Conservation (phyloP, 768 basidiomycete species). For the Hysterangium stoloniferum region DNA sequence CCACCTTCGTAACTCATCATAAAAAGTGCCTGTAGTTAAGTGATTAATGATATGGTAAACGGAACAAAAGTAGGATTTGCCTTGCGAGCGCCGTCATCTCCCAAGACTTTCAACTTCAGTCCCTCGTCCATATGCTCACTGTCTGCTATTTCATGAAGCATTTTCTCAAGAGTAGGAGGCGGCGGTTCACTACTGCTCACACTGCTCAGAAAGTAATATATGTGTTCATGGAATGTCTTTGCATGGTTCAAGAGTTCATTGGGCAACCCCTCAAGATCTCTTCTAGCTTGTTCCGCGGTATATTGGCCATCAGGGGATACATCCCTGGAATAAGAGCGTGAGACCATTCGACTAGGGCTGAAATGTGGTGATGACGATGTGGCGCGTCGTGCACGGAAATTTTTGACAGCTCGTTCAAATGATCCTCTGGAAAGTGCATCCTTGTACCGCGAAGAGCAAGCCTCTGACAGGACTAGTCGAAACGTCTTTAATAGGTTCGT, state of each 20-base stretch:
- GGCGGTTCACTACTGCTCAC: slow-evolving; percentile 12
- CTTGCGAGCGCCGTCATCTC: slow-evolving; percentile 35
- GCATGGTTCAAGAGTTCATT: slow-evolving; percentile 30
- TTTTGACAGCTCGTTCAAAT: slow-evolving; percentile 39
- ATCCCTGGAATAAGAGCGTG: not conserved
- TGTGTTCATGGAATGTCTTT: slow-evolving; percentile 32
- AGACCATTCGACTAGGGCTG: not conserved
- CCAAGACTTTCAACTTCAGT: slow-evolving; percentile 34
- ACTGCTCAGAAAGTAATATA: slow-evolving; percentile 26
- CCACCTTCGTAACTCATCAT: slow-evolving; percentile 40
- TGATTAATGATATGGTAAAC: not conserved
- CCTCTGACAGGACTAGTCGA: slow-evolving; percentile 52
- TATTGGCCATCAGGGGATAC: slow-evolving; percentile 4
- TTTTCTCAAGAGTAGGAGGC: slow-evolving; percentile 20
- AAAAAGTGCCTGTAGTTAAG: slow-evolving; percentile 30
- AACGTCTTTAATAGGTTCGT: not conserved
- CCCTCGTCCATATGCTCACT: slow-evolving; percentile 25
- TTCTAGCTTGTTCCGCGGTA: slow-evolving; percentile 18
- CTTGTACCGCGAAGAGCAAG: slow-evolving; percentile 59
- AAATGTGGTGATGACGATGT: slow-evolving; percentile 2
- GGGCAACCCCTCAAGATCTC: slow-evolving; percentile 33
- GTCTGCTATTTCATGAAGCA: slow-evolving; percentile 37
- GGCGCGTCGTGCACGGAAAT: slow-evolving; percentile 31
- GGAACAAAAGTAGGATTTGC: slow-evolving; percentile 21
- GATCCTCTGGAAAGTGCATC: slow-evolving; percentile 35